Evolutionary conservation across 2,329 filamentous ascomycete genomes (phyloP), one percentile per base, ranked within the genome.

Genomic region (Diaporthe aspalathi): DNA sequence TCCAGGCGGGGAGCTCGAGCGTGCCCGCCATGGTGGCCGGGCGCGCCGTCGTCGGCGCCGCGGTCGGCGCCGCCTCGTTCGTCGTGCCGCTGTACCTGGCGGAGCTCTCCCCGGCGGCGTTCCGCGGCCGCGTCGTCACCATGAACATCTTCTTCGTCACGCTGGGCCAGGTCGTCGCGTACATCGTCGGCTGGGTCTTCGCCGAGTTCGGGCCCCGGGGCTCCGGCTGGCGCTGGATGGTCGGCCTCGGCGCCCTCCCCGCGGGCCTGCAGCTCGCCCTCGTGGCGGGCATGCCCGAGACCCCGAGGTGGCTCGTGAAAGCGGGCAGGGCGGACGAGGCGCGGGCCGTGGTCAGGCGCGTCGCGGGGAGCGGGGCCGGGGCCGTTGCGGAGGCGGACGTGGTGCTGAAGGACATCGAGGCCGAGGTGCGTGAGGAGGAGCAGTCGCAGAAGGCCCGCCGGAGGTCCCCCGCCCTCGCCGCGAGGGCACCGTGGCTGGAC

Each of bases 81-180:
- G 93, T 97, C 5, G 92, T 94, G 38, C 95, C 95, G 56, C 81
- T 98, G 76, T 97, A 97, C 81, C 95, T 98, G 72, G 92, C 93
- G 11, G 95, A 98, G 81, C 84, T 97, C 16, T 91, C 93, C 4
- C 95, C 95, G 0, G 89, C 93, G 1, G 86, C 89, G 27, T 89
- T 93, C 73, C 86, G 95, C 68, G 95, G 95, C 17, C 85, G 93
- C 50, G 84, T 98, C 50, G 92, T 98, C 5, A 97, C 94, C 1
- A 88, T 96, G 70, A 91, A 94, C 72, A 90, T 92, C 32, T 83
- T 98, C 27, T 94, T 97, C 75, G 92, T 98, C 70, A 97, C 95
- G 0, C 85, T 93, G 14, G 95, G 95, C 0, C 95, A 98, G 81
- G 93, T 97, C 2, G 88, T 97, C 24, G 95, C 95, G 2, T 98